A percentile compares a stretch with the other conserved stretches of the same genome.
Conservation (phyloP, 768 basidiomycete species). For the Sutorius australiensis region DNA sequence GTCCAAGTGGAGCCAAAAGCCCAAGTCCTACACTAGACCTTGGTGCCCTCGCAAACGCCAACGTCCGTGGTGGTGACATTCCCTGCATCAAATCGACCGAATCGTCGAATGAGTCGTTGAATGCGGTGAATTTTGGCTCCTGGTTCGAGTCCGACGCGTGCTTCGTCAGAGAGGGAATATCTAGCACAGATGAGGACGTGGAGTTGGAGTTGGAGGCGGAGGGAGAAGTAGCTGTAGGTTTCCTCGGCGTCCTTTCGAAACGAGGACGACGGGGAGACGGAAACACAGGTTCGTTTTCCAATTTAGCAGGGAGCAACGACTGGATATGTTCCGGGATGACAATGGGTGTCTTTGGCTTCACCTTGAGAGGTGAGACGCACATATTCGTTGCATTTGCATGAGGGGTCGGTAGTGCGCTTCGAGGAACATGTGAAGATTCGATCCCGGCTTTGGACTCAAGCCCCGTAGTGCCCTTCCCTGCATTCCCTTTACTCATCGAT, state of each 20-base stretch:
- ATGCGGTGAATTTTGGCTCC: conserved; percentile 35
- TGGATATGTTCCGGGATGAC: conserved; percentile 48
- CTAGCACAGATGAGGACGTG: conserved; percentile 30
- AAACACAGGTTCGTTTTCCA: conserved; percentile 57
- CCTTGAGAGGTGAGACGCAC: conserved; percentile 48
- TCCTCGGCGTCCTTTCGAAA: conserved; percentile 28
- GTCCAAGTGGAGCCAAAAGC: conserved; percentile 39
- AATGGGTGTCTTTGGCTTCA: conserved; percentile 57
- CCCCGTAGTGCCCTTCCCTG: conserved; percentile 38
- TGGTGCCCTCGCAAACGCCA: conserved; percentile 46
- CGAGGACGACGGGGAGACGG: conserved; percentile 37
- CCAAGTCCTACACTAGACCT: conserved; percentile 32
- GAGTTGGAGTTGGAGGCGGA: conserved; percentile 33
- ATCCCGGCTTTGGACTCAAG: conserved; percentile 51
- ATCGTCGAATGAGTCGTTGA: conserved; percentile 36
- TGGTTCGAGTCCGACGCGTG: conserved; percentile 38
- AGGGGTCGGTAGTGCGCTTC: conserved; percentile 32
- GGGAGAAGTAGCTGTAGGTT: conserved; percentile 12
- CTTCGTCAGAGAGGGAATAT: conserved; percentile 52
- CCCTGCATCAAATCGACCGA: conserved; percentile 38
- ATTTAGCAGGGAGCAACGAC: conserved; percentile 61
- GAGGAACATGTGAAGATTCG: conserved; percentile 32
- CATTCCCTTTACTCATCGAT: conserved; percentile 42
- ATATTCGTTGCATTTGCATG: conserved; percentile 31
- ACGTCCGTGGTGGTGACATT: conserved; percentile 53